A percentile compares a stretch with the other conserved stretches of the same genome.
Evolutionary conservation across 2,329 filamentous ascomycete species (phyloP).

Genomic region (Dothidotthia symphoricarpi): DNA sequence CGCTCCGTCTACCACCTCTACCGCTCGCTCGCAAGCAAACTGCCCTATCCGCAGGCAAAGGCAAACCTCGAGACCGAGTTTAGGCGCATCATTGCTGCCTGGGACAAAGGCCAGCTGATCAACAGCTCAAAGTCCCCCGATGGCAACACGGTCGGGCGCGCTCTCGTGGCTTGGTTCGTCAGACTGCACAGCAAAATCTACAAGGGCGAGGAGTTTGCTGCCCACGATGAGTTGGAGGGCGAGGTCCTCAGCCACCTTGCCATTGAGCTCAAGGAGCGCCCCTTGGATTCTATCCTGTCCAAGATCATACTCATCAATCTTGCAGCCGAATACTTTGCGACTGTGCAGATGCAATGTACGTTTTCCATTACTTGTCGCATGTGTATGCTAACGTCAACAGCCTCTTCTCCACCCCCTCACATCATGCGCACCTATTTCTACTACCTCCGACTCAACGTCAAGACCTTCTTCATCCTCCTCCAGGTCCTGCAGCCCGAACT

Average conservation of each 20-base stretch:
- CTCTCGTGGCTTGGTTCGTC: slow-evolving; percentile 77
- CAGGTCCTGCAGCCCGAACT: slow-evolving; percentile 70
- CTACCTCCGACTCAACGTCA: slow-evolving; percentile 73
- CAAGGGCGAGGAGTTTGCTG: slow-evolving; percentile 69
- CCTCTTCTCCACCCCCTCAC: slow-evolving; percentile 33
- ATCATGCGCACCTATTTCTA: slow-evolving; percentile 53
- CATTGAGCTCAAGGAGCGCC: slow-evolving; percentile 67
- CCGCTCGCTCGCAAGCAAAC: slow-evolving; percentile 70
- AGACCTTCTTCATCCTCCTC: slow-evolving; percentile 70
- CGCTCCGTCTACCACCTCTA: slow-evolving; percentile 88
- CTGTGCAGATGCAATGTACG: slow-evolving; percentile 58
- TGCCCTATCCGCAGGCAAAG: slow-evolving; percentile 71
- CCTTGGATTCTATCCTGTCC: slow-evolving; percentile 63
- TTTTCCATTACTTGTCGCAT: slow-evolving; percentile 8
- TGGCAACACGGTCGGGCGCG: slow-evolving; percentile 58
- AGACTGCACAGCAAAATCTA: slow-evolving; percentile 83
- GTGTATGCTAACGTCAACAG: slow-evolving; percentile 17
- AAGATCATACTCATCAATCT: slow-evolving; percentile 87
- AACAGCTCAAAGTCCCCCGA: slow-evolving; percentile 39
- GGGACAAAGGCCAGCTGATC: slow-evolving; percentile 56
- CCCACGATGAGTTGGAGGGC: slow-evolving; percentile 77
- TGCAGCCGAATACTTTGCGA: slow-evolving; percentile 73
- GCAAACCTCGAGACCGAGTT: slow-evolving; percentile 80
- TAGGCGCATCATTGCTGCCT: slow-evolving; percentile 59
- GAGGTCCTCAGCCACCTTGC: slow-evolving; percentile 79